Evolutionary conservation across 2,329 filamentous ascomycete species (phyloP), one percentile per base, ranked within the genome.

Genomic region (Apiospora saccharicola): DNA sequence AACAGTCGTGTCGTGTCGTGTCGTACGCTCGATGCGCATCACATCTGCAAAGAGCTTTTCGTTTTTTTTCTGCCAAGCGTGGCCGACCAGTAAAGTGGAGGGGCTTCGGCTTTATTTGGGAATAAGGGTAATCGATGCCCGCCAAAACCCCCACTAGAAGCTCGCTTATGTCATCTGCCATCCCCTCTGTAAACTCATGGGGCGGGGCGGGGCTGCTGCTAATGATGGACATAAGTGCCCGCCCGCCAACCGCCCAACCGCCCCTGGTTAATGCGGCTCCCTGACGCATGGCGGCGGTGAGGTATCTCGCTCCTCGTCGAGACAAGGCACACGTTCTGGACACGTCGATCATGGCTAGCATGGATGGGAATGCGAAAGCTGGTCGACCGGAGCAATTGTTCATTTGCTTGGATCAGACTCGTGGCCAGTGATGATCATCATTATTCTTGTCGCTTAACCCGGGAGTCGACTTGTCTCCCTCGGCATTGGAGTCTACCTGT

Each of bases 51-150:
- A 44, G 13, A 13, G 43, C 26, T 34, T 14, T 10, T 16, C 14
- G 19, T 57, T 4, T 16, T 19, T 41, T 64, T 64, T 64, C 57
- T 64, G 57, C 57, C 57, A 41, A n/a, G 34, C 57, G 5, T 41
- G 34, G 7, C 57, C 57, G 57, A 64, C 57, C 34, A 64, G 24
- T 41, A 13, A 34, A 64, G 34, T 41, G 57, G 57, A 64, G 57
- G 57, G 19, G 19, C 30, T 37, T 64, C 57, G 57, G 57, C 57
- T 37, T 64, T 64, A 41, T 24, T 13, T 41, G 57, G 57, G 57
- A 41, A 41, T 41, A 47, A 47, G 44, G 22, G 44, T 49, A 46
- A 19, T 22, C 4, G 7, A 12, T 30, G 14, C 51, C 14, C 5
- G 4, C 19, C 51, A 24, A 26, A 13, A 5, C 51, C 26, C 16